Evolutionary conservation across 257 asterid genomes (phyloP), one percentile per base, ranked within the genome.

Genomic region (Capsicum baccatum): DNA sequence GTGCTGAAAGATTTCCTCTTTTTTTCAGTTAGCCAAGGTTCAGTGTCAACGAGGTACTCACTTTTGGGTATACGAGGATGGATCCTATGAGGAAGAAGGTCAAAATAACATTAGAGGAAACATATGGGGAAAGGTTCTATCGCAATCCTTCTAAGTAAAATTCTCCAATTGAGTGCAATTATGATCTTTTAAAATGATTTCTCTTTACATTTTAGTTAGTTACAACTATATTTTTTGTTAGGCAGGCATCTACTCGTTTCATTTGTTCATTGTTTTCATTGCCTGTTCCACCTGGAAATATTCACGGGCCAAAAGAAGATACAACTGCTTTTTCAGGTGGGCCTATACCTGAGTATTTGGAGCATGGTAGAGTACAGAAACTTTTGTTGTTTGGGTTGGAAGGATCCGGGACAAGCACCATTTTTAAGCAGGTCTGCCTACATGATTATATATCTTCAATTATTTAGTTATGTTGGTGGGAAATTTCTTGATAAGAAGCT

Each of bases 1-100:
- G 44, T 79, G 59, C 58, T 74, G 73, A 50, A 44, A 26, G 74
- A 76, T 76, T 70, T 83, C 62, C 83, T 80, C 81, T 87, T 66
- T 33, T 33, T 82, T 76, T 84, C 92, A 94, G 98, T 86, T 94
- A 82, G 97, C 95, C 79, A 92, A 91, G 80, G 98, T 92, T 73
- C 93, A 91, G 83, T 94, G 94, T 83, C 92, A 89, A 56, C 88
- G 89, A 26, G 88, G 83, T 86, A 91, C 98, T 14, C 98, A 86
- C 88, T 92, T 92, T 87, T 94, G 98, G 97, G 91, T 94, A n/a
- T 94, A 94, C 9, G 97, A 94, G 63, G 98, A 94, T 89, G 98
- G 98, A 60, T 89, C 94, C 26, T 92, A 94, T 17, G 98, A 94
- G 88, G 98, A 94, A 85, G 98, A 94, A 92, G 98, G 98, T 58